Percentiles rank a stretch among this genome's conserved stretches.
Evolutionary conservation across 257 asterid genomes (phyloP).

Genomic region (Solanum dulcamara): DNA sequence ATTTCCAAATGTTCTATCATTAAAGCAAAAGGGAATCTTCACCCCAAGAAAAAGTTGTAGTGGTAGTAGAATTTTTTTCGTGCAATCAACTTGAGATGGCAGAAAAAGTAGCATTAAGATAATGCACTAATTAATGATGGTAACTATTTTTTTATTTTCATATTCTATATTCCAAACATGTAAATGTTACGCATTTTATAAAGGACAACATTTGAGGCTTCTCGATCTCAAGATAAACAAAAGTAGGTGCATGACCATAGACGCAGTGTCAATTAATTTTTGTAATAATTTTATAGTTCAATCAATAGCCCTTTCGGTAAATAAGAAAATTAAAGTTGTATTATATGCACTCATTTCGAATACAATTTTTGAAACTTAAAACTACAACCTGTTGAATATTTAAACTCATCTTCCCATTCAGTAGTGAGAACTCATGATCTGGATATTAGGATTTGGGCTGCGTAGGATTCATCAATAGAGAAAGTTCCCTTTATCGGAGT

Average conservation of each 20-base stretch:
- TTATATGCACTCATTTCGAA: neutral
- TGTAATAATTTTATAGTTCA: neutral
- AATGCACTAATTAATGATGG: neutral
- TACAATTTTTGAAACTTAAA: neutral
- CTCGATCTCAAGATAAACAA: neutral
- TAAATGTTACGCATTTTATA: neutral
- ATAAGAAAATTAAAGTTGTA: neutral
- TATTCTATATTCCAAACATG: neutral
- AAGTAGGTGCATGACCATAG: neutral
- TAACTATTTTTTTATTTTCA: neutral
- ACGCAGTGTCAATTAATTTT: neutral
- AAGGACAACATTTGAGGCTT: neutral
- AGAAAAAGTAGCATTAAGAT: neutral
- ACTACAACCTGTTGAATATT: neutral
- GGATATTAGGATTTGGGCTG: neutral
- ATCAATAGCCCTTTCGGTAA: neutral
- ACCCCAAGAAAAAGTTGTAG: neutral
- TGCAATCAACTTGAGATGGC: neutral
- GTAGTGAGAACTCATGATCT: neutral
- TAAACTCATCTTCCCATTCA: neutral
- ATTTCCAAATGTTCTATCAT: neutral
- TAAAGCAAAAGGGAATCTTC: conserved; percentile 1
- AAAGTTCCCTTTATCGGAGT: neutral
- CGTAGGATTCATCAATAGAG: neutral
- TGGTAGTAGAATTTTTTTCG: neutral